These are phyloP conservation scores for Amoeboaphelidium occidentale DNA, from an alignment of 371 early-diverging fungal species.

Conservation along the genomic window DNA sequence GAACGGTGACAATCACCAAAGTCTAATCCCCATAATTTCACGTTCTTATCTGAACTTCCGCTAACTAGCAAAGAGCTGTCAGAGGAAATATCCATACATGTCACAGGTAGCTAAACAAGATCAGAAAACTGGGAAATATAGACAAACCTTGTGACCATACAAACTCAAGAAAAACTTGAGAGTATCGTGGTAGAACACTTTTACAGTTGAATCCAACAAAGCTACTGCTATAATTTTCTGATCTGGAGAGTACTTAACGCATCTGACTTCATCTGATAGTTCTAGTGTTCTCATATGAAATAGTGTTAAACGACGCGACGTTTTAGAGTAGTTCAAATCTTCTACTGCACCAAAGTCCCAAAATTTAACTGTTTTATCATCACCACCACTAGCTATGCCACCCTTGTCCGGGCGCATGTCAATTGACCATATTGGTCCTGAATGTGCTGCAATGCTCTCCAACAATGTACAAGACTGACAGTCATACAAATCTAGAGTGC, in stretches of 20 bases:
- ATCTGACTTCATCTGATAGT: conserved; percentile 76
- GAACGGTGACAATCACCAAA: conserved; percentile 95
- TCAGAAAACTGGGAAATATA: background rate
- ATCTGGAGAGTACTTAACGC: conserved; percentile 57
- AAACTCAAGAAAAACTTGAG: conserved; percentile 83
- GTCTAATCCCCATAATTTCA: conserved; percentile 93
- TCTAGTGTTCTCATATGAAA: conserved; percentile 66
- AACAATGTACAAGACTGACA: conserved; percentile 48
- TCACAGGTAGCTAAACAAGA: conserved; percentile 39
- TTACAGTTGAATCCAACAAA: conserved; percentile 76
- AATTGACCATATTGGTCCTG: conserved; percentile 60
- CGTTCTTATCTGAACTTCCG: conserved; percentile 78
- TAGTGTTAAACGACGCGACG: conserved; percentile 34
- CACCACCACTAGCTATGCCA: conserved; percentile 72
- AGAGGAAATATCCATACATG: conserved; percentile 84
- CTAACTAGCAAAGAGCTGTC: conserved; percentile 69
- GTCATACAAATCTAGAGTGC: conserved; percentile 65
- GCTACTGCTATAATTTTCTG: conserved; percentile 66
- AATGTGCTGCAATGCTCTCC: conserved; percentile 66
- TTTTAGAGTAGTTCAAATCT: background rate
- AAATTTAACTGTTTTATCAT: conserved; percentile 84
- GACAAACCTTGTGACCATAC: conserved; percentile 66
- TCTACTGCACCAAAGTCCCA: conserved; percentile 44
- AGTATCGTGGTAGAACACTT: conserved; percentile 80
- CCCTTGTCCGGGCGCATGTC: conserved; percentile 62